Evolutionary conservation across 176 grass and related monocot genomes (phyloP), one percentile per base, ranked within the genome.

Genomic region (Dactylis glomerata): DNA sequence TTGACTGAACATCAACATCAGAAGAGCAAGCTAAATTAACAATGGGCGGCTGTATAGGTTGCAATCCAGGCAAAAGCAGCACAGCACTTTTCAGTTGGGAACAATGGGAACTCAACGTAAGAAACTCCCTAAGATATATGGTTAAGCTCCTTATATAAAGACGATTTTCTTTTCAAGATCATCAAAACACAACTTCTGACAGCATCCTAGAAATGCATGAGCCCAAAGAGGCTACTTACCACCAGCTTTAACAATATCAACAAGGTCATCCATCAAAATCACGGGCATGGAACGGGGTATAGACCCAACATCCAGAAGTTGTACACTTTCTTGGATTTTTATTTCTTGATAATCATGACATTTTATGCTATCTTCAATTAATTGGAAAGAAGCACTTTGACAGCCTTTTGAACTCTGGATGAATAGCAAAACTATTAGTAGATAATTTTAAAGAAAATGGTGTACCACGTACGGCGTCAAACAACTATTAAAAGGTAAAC

Each of bases 331-430:
- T 91, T 98, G 95, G 59, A 98, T 98, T 88, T 98, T 98, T 76
- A 98, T 93, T 88, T 98, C 95, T 74, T 98, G 95, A 58, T 95
- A 98, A 88, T 95, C 95, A 68, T 83, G 95, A 61, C 95, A 98
- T 47, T 63, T 70, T 54, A 90, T 90, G 73, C 67, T 95, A 88
- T 83, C 89, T 87, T 93, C 89, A 72, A 92, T 71, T 8, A 81
- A 79, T 27, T 88, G 68, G 76, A 98, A 98, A 68, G 85, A 85
- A 82, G 76, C 62, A 74, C 92, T 82, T 32, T n/a, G 80, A 5
- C 96, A 98, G 32, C 69, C 56, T 84, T 79, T 92, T 59, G 89
- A 88, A 65, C 73, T 86, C 95, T 98, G 89, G 45, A 77, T 23
- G 46, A 51, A 54, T 32, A 73, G 69, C 64, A 37, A 75, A 82